Conservation (phyloP, 495 filamentous ascomycete genomes). For the Annulohypoxylon maeteangense region DNA sequence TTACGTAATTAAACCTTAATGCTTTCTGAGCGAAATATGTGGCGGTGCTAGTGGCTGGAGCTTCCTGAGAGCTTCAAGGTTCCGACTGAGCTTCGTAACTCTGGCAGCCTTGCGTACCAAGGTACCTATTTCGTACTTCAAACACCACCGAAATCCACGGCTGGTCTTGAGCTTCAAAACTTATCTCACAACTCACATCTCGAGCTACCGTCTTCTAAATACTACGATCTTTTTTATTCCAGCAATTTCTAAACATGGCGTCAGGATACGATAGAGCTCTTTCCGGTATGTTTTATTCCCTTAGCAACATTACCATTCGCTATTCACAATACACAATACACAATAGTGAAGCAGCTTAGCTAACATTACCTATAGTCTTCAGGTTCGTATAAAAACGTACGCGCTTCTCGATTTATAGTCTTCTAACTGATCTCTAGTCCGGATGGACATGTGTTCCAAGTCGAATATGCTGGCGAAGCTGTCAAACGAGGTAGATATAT, state of each 20-base stretch:
- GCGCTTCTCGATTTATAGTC: constrained; percentile 26
- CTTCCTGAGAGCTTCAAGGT: not conserved
- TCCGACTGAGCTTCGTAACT: constrained; percentile 46
- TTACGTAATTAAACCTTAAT: not conserved
- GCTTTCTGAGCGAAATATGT: not conserved
- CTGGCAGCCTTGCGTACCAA: constrained; percentile 46
- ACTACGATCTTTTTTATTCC: constrained; percentile 17
- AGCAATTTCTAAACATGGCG: constrained; percentile 64
- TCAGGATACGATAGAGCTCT: constrained; percentile 95
- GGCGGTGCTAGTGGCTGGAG: constrained; percentile 20
- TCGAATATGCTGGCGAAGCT: constrained; percentile 98
- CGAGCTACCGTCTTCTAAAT: constrained; percentile 16
- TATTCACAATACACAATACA: not conserved
- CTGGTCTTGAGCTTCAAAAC: constrained; percentile 22
- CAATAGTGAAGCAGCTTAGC: constrained; percentile 34
- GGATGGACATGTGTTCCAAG: constrained; percentile 99
- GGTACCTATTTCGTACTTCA: constrained; percentile 17
- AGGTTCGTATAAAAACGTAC: constrained; percentile 63
- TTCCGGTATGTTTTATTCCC: constrained; percentile 73
- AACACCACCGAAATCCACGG: constrained; percentile 21
- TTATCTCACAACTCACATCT: constrained; percentile 23
- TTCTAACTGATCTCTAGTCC: constrained; percentile 71
- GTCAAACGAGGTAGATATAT: constrained; percentile 85
- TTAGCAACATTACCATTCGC: constrained; percentile 13
- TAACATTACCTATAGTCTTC: constrained; percentile 68